Base-by-base conservation (phyloP, 805 yeast species). In the Yarrowia osloensis region DNA sequence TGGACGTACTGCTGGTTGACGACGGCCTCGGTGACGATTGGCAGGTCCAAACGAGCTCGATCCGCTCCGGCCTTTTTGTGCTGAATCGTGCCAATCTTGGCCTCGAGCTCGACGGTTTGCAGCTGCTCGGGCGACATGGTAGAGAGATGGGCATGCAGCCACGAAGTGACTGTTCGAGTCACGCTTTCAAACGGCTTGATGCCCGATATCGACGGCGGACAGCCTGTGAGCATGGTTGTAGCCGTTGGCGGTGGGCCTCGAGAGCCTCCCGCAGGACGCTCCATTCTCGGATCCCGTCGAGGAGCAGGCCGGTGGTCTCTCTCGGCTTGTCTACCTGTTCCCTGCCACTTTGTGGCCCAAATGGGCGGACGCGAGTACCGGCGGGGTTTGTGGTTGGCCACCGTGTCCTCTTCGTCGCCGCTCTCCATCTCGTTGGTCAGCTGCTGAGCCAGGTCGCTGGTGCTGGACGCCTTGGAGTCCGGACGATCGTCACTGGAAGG, bases 81-180 rank as follows among this genome's bases (percentile, higher is more conserved):
- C 21, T 57, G 63, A 22, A 78, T 71, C 1, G 65, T 52, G 29
- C 80, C 80, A 13, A 77, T 62, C 67, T 77, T 77, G 71, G 76
- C 71, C 70, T 77, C 80, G 44, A 90, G 82, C 37, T 90, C 90
- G 5, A 75, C 67, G 42, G 70, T 68, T 17, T 68, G 42, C 7
- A 75, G 70, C n/a, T 70, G 70, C 6, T 70, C 71, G 4, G 67
- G 70, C 2, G 65, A 71, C 57, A 77, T 66, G 39, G 70, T 69
- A 52, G 82, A 82, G 55, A 91, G 81, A 70, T 90, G 88, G 21
- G 96, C 92, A 81, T 89, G 92, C 9, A 93, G 82, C 98, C 98
- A 93, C 71, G 88, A 91, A 24, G 95, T 89, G 7, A 93, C 86
- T 37, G 90, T 85, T 73, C 93, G 85, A 6, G 93, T 89, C 68